Evolutionary conservation across 352 stramenopile genomes (phyloP).

Genomic region (Hyaloperonospora brassicae): DNA sequence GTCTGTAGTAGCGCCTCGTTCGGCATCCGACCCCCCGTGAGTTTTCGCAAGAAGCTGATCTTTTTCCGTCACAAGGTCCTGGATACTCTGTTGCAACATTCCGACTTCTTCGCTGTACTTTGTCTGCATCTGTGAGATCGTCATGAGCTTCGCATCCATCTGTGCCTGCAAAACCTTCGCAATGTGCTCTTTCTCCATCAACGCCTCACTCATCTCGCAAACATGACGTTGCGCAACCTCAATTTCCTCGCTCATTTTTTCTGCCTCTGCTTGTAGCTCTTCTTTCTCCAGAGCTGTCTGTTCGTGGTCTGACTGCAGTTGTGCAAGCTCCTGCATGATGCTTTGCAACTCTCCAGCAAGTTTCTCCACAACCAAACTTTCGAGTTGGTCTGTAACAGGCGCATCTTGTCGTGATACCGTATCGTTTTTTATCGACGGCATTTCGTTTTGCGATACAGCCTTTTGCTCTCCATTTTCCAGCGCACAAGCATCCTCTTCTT

Average conservation of each 20-base stretch:
- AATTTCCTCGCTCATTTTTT: slow-evolving; percentile 31
- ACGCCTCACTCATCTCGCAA: slow-evolving; percentile 30
- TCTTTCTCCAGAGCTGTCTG: slow-evolving; percentile 30
- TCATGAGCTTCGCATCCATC: slow-evolving; percentile 40
- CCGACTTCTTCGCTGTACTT: slow-evolving; percentile 25
- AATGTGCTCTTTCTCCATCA: slow-evolving; percentile 33
- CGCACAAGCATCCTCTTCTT: background rate
- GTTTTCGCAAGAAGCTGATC: slow-evolving; percentile 15
- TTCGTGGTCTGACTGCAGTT: slow-evolving; percentile 28
- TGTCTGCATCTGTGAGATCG: slow-evolving; percentile 32
- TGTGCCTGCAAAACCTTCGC: slow-evolving; percentile 38
- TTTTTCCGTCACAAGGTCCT: slow-evolving; percentile 23
- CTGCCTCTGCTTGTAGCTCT: slow-evolving; percentile 23
- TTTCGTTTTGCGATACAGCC: background rate
- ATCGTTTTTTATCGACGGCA: background rate
- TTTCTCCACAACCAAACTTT: slow-evolving; percentile 15
- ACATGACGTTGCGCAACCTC: slow-evolving; percentile 22
- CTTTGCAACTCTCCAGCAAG: slow-evolving; percentile 27
- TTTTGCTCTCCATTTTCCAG: slow-evolving; percentile 19
- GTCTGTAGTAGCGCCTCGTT: too few species aligned
- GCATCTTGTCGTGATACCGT: background rate
- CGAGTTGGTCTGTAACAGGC: slow-evolving; percentile 4
- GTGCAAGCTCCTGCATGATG: slow-evolving; percentile 33
- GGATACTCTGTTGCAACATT: slow-evolving; percentile 27
- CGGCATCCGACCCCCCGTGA: too few species aligned